phyloP scores from a whole-genome alignment of 768 basidiomycete genomes.

The Gymnopilus dilepis region DNA sequence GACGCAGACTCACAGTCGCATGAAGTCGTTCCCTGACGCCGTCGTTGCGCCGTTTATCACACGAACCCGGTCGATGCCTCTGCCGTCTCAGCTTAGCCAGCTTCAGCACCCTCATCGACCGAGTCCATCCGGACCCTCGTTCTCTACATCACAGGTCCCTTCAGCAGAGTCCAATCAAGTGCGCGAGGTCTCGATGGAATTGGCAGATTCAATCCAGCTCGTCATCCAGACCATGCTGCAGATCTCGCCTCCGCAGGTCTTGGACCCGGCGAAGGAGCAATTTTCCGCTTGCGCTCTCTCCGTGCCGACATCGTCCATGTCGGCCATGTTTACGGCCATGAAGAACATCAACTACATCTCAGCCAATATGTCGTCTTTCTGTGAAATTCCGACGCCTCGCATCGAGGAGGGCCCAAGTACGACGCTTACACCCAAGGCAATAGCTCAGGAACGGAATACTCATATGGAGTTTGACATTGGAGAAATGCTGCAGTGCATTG shows the following conservation, averaged over 20 bases:
- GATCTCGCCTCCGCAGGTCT: conserved; percentile 85
- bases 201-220: conserved; percentile 91
- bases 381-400: conserved; percentile 23
- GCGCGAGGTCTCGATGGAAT: conserved; percentile 79
- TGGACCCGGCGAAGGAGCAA: conserved; percentile 94
- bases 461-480: conserved; percentile 89
- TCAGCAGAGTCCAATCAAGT: conserved; percentile 43
- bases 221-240: conserved; percentile 92
- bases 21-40: conserved; percentile 21
- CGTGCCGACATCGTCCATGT: conserved; percentile 86
- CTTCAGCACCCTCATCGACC: conserved; percentile 70
- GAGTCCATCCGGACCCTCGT: conserved; percentile 17
- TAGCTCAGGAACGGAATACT: conserved; percentile 5
- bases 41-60: conserved; percentile 55
- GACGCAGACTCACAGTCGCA: conserved; percentile 16
- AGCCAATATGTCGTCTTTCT: conserved; percentile 74
- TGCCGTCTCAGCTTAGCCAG: conserved; percentile 78
- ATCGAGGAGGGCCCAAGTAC: conserved; percentile 14
- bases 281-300: conserved; percentile 88
- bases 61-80: conserved; percentile 79
- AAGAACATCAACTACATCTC: conserved; percentile 93
- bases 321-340: conserved; percentile 89
- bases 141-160: conserved; percentile 25
- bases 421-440: conserved; percentile 7
- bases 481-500: conserved; percentile 87